A percentile compares a stretch with the other conserved stretches of the same genome.
Conservation (phyloP, 202 grass and related monocot species). For the Carex arenaria region DNA sequence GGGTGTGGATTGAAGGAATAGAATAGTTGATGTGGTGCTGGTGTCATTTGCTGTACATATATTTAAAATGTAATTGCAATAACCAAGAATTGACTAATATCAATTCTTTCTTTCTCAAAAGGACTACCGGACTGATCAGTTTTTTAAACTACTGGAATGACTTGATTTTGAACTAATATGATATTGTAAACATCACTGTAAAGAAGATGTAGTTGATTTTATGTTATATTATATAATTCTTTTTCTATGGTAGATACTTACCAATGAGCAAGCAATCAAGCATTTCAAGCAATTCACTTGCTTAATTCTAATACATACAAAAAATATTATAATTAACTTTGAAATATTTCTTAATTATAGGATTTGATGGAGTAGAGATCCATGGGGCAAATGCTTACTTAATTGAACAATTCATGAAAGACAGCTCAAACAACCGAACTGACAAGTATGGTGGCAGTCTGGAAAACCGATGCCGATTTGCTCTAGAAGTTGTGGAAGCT, state of each 20-base stretch:
- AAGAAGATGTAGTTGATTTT: too few relatives aligned
- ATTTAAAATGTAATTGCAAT: too few relatives aligned
- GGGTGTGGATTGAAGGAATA: too few relatives aligned
- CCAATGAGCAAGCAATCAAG: too few relatives aligned
- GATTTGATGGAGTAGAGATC: constrained; percentile 54
- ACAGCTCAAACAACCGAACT: constrained; percentile 7
- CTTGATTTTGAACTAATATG: not conserved
- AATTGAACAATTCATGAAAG: constrained; percentile 59
- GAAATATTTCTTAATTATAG: not conserved
- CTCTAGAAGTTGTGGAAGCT: constrained; percentile 35
- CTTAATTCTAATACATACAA: not conserved
- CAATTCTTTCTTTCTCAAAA: not conserved
- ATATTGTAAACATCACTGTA: not conserved
- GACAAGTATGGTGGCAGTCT: constrained; percentile 40
- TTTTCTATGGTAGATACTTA: too few relatives aligned
- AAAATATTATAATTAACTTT: not conserved
- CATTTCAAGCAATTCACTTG: not conserved
- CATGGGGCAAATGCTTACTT: constrained; percentile 35
- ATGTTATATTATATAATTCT: too few relatives aligned
- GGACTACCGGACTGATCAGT: not conserved
- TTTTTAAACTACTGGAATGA: not conserved
- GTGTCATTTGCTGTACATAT: too few relatives aligned
- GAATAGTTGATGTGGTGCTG: too few relatives aligned
- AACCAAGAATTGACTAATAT: not conserved
- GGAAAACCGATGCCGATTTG: constrained; percentile 36